phyloP scores from a whole-genome alignment of 2,329 filamentous ascomycete species.

The Diplodia intermedia region DNA sequence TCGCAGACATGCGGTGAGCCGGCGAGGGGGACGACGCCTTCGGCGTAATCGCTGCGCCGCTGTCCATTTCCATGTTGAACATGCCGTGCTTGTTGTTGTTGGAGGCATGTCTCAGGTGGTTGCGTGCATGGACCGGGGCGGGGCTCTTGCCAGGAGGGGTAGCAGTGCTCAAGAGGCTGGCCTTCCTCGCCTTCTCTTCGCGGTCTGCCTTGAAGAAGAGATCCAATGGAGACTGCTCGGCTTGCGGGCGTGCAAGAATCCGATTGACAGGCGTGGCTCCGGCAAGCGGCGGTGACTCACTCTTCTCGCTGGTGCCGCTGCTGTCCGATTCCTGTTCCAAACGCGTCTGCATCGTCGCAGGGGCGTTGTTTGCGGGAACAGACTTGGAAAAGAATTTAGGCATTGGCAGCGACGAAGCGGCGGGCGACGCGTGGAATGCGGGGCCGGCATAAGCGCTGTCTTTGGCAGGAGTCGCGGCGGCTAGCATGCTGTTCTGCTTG shows the following conservation, averaged over 20 bases:
- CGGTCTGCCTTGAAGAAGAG: conserved; percentile 89
- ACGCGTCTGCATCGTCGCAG: conserved; percentile 53
- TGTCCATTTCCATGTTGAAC: conserved; percentile 73
- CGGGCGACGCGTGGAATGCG: conserved; percentile 93
- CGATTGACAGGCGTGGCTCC: conserved; percentile 54
- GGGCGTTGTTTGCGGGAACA: conserved; percentile 67
- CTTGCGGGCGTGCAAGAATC: conserved; percentile 47
- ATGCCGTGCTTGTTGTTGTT: conserved; percentile 62
- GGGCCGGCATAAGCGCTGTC: conserved; percentile 80
- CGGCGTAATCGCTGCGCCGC: conserved; percentile 2
- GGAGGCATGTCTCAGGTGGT: conserved; percentile 50
- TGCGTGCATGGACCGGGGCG: conserved; percentile 37
- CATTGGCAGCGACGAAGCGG: conserved; percentile 85
- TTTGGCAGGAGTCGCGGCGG: conserved; percentile 50
- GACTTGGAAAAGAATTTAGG: conserved; percentile 86
- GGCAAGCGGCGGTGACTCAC: conserved; percentile 37
- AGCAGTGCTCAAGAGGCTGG: conserved; percentile 45
- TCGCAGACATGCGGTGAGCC: conserved; percentile 49
- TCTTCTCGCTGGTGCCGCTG: conserved; percentile 31
- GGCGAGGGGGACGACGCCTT: conserved; percentile 29
- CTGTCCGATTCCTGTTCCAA: conserved; percentile 55
- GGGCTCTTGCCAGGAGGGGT: conserved; percentile 38
- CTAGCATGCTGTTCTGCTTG: conserved; percentile 7
- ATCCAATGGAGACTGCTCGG: conserved; percentile 79
- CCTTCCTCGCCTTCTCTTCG: conserved; percentile 72